These are phyloP conservation scores for Fomitopsis schrenkii DNA, from an alignment of 1,284 basidiomycete genomes.

Conservation along the genomic window DNA sequence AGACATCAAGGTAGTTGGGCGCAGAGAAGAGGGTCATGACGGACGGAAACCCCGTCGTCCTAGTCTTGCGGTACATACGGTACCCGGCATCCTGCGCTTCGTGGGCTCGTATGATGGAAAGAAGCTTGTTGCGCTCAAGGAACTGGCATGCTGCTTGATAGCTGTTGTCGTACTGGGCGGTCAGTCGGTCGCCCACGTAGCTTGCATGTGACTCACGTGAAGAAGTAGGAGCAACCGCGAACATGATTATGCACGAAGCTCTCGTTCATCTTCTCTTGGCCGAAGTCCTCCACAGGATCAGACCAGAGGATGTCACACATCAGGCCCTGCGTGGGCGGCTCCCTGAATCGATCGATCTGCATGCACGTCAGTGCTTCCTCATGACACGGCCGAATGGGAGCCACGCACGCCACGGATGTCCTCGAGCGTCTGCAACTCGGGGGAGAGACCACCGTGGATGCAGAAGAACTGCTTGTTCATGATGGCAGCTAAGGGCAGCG, in stretches of 20 bases:
- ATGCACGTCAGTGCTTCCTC: not conserved
- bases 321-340: constrained; percentile 89
- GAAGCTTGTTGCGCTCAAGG: constrained; percentile 88
- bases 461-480: constrained; percentile 99
- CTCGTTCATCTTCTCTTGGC: constrained; percentile 82
- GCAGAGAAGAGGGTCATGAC: constrained; percentile 98
- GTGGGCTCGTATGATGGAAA: constrained; percentile 94
- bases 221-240: constrained; percentile 94
- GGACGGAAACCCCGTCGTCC: constrained; percentile 88
- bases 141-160: constrained; percentile 93
- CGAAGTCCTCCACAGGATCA: constrained; percentile 93
- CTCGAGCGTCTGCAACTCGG: constrained; percentile 88
- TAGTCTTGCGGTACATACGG: constrained; percentile 96
- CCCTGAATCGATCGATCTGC: constrained; percentile 90
- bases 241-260: constrained; percentile 93
- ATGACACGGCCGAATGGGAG: not conserved
- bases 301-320: constrained; percentile 98
- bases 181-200: not conserved
- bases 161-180: constrained; percentile 34
- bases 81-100: constrained; percentile 97
- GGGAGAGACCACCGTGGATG: constrained; percentile 91
- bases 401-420: constrained; percentile 69
- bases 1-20: constrained; percentile 94
- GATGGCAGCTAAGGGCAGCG: constrained; percentile 86
- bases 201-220: constrained; percentile 59